These are phyloP conservation scores for Aureobasidium zeae DNA, from an alignment of 2,329 filamentous ascomycete genomes.

Conservation along the genomic window DNA sequence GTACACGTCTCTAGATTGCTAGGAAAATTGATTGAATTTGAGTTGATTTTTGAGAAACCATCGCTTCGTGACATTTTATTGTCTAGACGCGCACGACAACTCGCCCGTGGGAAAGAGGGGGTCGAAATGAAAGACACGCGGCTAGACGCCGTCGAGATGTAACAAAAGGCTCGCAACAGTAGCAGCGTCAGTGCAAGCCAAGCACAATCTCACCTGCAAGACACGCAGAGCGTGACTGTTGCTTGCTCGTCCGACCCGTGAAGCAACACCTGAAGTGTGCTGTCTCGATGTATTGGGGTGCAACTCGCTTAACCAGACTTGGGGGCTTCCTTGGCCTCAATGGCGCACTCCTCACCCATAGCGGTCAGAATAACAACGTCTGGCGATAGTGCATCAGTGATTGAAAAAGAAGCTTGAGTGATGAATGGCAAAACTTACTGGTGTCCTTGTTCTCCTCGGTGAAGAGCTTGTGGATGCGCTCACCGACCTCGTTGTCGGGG, in stretches of 20 bases:
- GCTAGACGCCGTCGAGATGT: constrained; percentile 15
- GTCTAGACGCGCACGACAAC: constrained; percentile 16
- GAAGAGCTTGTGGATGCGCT: constrained; percentile 78
- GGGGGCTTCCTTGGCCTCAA: constrained; percentile 92
- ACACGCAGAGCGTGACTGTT: constrained; percentile 1
- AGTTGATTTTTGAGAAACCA: constrained; percentile 16
- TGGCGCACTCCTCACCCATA: constrained; percentile 89
- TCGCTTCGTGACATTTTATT: constrained; percentile 18
- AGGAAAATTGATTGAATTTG: constrained; percentile 16
- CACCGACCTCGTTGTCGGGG: constrained; percentile 79
- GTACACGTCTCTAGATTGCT: not conserved
- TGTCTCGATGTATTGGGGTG: constrained; percentile 13
- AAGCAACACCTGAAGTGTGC: constrained; percentile 17
- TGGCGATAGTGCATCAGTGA: constrained; percentile 34
- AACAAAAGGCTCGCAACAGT: constrained; percentile 12
- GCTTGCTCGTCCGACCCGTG: constrained; percentile 18
- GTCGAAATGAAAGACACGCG: constrained; percentile 14
- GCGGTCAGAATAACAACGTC: constrained; percentile 87
- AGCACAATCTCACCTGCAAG: not conserved
- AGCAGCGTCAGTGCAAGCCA: constrained; percentile 5
- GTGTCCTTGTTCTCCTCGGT: constrained; percentile 78
- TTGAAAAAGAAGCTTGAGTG: not conserved
- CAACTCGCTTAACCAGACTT: constrained; percentile 23
- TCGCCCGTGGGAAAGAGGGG: constrained; percentile 13
- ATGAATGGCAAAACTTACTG: constrained; percentile 57